A percentile compares a stretch with the other conserved stretches of the same genome.
Conservation (phyloP, 805 yeast species). For the Pachysolen tannophilus region DNA sequence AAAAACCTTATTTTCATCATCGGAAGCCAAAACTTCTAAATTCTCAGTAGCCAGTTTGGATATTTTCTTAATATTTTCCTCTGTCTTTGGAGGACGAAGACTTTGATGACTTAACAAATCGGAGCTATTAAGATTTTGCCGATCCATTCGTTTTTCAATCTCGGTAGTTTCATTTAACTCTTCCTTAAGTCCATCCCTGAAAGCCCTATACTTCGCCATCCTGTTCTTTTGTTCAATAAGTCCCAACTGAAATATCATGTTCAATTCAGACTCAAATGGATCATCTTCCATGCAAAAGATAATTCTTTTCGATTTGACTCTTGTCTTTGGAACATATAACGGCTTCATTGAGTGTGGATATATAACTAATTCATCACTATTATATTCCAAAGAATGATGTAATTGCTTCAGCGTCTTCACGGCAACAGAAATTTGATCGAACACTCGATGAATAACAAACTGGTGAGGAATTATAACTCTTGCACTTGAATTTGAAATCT, state of each 20-base stretch:
- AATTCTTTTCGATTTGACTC: conserved; percentile 31
- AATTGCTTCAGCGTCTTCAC: conserved; percentile 62
- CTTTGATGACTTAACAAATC: conserved; percentile 4
- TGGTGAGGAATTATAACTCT: conserved; percentile 62
- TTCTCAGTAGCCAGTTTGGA: too few relatives aligned
- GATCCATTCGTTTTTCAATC: conserved; percentile 3
- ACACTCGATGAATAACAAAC: conserved; percentile 67
- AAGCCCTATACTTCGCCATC: conserved; percentile 25
- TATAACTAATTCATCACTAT: conserved; percentile 28
- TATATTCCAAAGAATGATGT: conserved; percentile 36
- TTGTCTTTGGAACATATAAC: conserved; percentile 32
- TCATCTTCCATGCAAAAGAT: conserved; percentile 52
- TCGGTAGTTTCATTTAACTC: not conserved
- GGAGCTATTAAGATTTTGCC: too few relatives aligned
- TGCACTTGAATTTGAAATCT: conserved; percentile 26
- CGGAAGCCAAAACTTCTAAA: too few relatives aligned
- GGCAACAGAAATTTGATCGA: conserved; percentile 67
- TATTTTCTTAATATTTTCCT: not conserved
- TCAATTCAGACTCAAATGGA: conserved; percentile 56
- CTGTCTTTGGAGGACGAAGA: not conserved
- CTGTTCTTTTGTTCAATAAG: conserved; percentile 47
- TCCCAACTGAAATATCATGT: conserved; percentile 50
- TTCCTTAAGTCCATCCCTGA: conserved; percentile 6
- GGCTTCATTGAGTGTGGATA: conserved; percentile 27
- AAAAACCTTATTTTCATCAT: too few relatives aligned